Conservation (phyloP, 2,329 filamentous ascomycete genomes). For the Apiospora marii region DNA sequence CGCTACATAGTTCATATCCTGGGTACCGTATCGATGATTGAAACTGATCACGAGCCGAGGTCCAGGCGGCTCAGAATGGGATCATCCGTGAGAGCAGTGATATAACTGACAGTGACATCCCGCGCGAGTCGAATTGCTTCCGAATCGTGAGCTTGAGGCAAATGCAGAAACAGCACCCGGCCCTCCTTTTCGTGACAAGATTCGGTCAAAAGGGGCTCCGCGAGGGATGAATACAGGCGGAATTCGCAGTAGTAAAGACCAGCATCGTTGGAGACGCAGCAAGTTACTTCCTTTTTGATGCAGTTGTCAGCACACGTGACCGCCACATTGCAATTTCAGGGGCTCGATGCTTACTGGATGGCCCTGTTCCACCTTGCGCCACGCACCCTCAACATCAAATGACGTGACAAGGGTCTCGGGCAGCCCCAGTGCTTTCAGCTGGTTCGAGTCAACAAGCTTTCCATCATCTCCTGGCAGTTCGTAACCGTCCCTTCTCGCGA, state of each 20-base stretch:
- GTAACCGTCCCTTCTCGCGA: neutral
- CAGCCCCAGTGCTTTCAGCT: neutral
- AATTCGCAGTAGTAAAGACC: conserved; percentile 3
- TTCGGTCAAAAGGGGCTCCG: neutral
- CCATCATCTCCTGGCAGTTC: neutral
- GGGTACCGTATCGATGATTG: too few relatives aligned
- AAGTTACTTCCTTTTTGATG: neutral
- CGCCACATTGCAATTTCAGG: neutral
- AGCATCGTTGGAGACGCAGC: neutral
- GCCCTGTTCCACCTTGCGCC: neutral
- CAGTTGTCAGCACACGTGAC: neutral
- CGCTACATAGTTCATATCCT: too few relatives aligned
- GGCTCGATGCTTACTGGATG: neutral
- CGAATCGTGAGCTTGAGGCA: neutral
- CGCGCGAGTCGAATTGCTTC: neutral
- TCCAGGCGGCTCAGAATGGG: neutral
- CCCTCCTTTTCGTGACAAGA: neutral
- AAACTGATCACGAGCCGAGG: too few relatives aligned
- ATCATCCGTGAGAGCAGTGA: neutral
- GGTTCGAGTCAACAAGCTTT: neutral
- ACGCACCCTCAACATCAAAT: conserved; percentile 1
- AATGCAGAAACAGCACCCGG: neutral
- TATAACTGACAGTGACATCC: neutral
- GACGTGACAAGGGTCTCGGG: neutral
- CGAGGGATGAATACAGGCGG: neutral